Conservation (phyloP, 345 rosid species). For the Salix exigua region DNA sequence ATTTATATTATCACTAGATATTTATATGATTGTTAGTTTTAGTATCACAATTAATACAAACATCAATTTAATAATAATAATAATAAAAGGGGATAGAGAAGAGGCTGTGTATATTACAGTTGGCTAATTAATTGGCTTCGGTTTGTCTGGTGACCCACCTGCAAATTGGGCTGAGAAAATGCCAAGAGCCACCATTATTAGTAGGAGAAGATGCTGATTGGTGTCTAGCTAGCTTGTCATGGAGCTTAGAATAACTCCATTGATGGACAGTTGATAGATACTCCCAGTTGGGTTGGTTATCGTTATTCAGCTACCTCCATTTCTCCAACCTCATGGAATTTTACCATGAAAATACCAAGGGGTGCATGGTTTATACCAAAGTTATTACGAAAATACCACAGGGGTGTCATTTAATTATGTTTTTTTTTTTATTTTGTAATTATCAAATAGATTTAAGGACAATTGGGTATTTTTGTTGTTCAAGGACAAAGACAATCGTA, state of each 20-base stretch:
- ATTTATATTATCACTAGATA: rapidly evolving
- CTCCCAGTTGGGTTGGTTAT: background rate
- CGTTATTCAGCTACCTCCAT: background rate
- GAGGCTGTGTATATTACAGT: background rate
- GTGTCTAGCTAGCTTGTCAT: background rate
- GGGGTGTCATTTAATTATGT: no score
- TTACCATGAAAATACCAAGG: background rate
- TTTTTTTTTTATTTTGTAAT: no score
- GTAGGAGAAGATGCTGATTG: background rate
- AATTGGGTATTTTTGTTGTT: no score
- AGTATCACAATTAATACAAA: no score
- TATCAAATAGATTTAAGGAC: no score
- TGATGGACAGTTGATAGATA: background rate
- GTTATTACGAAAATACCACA: no score
- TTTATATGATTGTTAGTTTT: no score
- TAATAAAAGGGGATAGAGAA: background rate
- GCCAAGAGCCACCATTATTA: background rate
- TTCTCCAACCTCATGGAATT: background rate
- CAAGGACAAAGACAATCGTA: no score
- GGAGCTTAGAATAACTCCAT: background rate
- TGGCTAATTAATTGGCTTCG: background rate
- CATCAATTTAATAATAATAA: no score
- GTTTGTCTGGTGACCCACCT: background rate
- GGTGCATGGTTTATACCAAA: no score
- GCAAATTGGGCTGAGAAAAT: background rate